Conservation (phyloP, 129 eudicot species). For the Glebionis coronaria region DNA sequence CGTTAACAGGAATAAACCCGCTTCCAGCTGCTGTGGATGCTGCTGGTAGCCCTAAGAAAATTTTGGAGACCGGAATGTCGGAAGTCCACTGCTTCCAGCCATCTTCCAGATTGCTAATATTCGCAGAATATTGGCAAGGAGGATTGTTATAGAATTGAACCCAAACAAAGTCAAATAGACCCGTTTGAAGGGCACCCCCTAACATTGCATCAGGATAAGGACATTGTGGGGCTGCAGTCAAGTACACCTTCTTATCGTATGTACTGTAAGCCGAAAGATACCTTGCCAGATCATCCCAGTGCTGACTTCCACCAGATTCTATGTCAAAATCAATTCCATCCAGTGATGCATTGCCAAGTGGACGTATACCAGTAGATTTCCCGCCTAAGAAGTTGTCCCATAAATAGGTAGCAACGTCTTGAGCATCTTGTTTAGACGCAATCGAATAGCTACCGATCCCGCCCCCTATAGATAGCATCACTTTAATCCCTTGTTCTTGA, state of each 20-base stretch:
- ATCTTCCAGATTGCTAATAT: slow-evolving; percentile 26
- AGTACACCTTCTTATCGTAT: slow-evolving; percentile 27
- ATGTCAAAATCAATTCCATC: slow-evolving; percentile 47
- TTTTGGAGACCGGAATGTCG: slow-evolving; percentile 22
- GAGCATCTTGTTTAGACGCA: slow-evolving; percentile 30
- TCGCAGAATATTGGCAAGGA: slow-evolving; percentile 27
- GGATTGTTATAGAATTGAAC: slow-evolving; percentile 33
- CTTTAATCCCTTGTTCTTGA: slow-evolving; percentile 38
- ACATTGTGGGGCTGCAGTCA: slow-evolving; percentile 44
- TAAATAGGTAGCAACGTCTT: slow-evolving; percentile 24
- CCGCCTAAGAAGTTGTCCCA: slow-evolving; percentile 43
- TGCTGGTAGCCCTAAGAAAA: slow-evolving; percentile 29
- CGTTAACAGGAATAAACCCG: slow-evolving; percentile 25
- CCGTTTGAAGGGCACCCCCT: slow-evolving; percentile 32
- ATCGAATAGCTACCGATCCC: slow-evolving; percentile 32
- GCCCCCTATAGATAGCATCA: slow-evolving; percentile 38
- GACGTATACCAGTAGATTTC: slow-evolving; percentile 18
- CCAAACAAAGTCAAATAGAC: slow-evolving; percentile 30
- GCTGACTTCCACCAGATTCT: slow-evolving; percentile 29
- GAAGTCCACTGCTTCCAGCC: slow-evolving; percentile 36
- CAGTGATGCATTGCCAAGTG: slow-evolving; percentile 33
- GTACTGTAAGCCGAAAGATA: slow-evolving; percentile 26
- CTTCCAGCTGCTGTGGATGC: slow-evolving; percentile 25
- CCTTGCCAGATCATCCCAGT: slow-evolving; percentile 37
- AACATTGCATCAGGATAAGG: slow-evolving; percentile 39